These are phyloP conservation scores for Hypoxylon sp. DNA, from an alignment of 2,329 filamentous ascomycete species.

Conservation along the genomic window DNA sequence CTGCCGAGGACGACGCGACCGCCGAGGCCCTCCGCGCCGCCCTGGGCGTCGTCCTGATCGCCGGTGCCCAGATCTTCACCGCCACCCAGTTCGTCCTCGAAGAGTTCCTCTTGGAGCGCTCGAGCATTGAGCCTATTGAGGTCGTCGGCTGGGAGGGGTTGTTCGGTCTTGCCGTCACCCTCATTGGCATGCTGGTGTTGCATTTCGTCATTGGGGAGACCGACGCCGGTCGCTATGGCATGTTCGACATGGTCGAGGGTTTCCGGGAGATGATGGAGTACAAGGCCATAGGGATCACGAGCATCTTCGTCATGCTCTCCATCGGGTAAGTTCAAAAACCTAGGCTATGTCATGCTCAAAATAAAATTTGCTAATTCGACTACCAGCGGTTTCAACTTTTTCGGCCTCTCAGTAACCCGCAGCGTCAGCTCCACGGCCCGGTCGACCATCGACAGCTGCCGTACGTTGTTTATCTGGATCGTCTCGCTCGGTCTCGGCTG, in stretches of 20 bases:
- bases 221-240: slow-evolving; percentile 75
- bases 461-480: slow-evolving; percentile 98
- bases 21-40: slow-evolving; percentile 70
- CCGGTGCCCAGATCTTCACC: slow-evolving; percentile 94
- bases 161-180: slow-evolving; percentile 85
- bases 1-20: slow-evolving; percentile 50
- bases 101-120: slow-evolving; percentile 82
- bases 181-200: slow-evolving; percentile 79
- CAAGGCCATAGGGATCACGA: slow-evolving; percentile 75
- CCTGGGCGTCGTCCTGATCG: slow-evolving; percentile 88
- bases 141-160: slow-evolving; percentile 97
- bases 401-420: slow-evolving; percentile 91
- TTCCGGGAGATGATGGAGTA: slow-evolving; percentile 81
- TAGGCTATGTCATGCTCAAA: neutral
- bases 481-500: slow-evolving; percentile 91
- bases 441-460: slow-evolving; percentile 96
- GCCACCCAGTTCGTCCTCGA: slow-evolving; percentile 96
- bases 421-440: slow-evolving; percentile 90
- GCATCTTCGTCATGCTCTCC: slow-evolving; percentile 93
- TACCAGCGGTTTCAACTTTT: slow-evolving; percentile 93
- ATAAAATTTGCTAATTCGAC: neutral
- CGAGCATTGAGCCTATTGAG: slow-evolving; percentile 76
- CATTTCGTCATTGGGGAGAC: slow-evolving; percentile 81
- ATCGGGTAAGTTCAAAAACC: slow-evolving; percentile 74
- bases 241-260: slow-evolving; percentile 90